phyloP scores from a whole-genome alignment of 2,329 filamentous ascomycete genomes.

The Venturia aucupariae region DNA sequence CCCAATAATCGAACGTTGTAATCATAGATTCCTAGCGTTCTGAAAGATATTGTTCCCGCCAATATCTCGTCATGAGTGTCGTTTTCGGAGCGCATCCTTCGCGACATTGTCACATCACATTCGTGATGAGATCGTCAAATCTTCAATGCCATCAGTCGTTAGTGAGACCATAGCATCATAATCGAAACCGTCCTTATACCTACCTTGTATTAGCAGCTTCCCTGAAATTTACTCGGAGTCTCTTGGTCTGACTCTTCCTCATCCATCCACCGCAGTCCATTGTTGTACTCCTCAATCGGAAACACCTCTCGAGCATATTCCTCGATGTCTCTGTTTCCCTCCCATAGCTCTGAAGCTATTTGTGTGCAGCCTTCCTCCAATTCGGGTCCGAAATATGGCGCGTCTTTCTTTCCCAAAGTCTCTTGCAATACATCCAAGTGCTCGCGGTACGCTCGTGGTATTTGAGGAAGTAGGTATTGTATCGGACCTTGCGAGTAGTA shows the following conservation, averaged over 20 bases:
- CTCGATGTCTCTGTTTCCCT: slow-evolving; percentile 80
- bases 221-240: not conserved
- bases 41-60: not conserved
- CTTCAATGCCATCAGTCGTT: not conserved
- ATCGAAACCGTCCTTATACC: slow-evolving; percentile 1
- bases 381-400: slow-evolving; percentile 54
- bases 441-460: slow-evolving; percentile 79
- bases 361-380: slow-evolving; percentile 55
- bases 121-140: not conserved
- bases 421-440: slow-evolving; percentile 63
- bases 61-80: not conserved
- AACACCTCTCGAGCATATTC: slow-evolving; percentile 95
- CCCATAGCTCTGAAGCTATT: slow-evolving; percentile 77
- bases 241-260: slow-evolving; percentile 28
- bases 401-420: slow-evolving; percentile 49
- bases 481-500: slow-evolving; percentile 71
- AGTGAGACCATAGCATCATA: slow-evolving; percentile 2
- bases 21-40: not conserved
- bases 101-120: not conserved
- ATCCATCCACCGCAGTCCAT: slow-evolving; percentile 88
- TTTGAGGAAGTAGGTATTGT: slow-evolving; percentile 66
- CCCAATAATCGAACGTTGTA: not conserved
- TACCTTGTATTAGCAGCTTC: slow-evolving; percentile 5
- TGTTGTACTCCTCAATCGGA: slow-evolving; percentile 86
- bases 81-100: not conserved